Percentiles rank a stretch among this genome's conserved stretches.
Evolutionary conservation across 2,329 filamentous ascomycete species (phyloP).

Genomic region (Aspergillus neoniger): DNA sequence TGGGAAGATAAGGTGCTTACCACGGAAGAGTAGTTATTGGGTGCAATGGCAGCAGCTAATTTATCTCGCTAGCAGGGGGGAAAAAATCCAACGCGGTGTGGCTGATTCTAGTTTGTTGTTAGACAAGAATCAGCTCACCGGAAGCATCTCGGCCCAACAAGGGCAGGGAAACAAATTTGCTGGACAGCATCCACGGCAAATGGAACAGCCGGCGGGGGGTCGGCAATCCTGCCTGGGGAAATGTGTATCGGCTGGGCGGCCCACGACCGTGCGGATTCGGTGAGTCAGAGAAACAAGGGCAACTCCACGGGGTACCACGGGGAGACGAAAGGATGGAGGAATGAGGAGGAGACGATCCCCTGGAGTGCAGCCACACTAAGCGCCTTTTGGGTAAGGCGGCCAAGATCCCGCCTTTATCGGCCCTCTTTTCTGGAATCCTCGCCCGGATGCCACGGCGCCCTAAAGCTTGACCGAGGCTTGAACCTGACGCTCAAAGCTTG

Average conservation of each 20-base stretch:
- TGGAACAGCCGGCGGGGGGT: background rate
- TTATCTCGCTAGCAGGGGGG: too few relatives aligned
- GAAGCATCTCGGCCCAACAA: too few relatives aligned
- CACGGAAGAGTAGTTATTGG: too few relatives aligned
- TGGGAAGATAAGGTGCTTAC: too few relatives aligned
- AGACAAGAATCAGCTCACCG: background rate
- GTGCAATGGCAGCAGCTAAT: too few relatives aligned
- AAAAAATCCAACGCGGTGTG: too few relatives aligned
- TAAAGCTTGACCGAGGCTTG: constrained; percentile 13
- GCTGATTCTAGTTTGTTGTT: background rate
- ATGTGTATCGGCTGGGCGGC: background rate
- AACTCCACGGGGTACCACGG: constrained; percentile 2
- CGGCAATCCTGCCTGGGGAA: constrained; percentile 5
- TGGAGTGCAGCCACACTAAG: background rate
- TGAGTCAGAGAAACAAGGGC: background rate
- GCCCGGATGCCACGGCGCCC: background rate
- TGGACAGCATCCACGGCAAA: background rate
- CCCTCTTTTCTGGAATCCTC: background rate
- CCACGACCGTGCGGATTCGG: background rate
- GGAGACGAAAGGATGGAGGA: background rate
- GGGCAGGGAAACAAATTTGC: too few relatives aligned
- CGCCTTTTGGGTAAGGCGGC: background rate
- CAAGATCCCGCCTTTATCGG: background rate
- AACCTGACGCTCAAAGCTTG: background rate
- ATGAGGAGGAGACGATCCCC: background rate